Base-by-base conservation (phyloP, 73 alveolate genomes). In the Uronychia binucleata region DNA sequence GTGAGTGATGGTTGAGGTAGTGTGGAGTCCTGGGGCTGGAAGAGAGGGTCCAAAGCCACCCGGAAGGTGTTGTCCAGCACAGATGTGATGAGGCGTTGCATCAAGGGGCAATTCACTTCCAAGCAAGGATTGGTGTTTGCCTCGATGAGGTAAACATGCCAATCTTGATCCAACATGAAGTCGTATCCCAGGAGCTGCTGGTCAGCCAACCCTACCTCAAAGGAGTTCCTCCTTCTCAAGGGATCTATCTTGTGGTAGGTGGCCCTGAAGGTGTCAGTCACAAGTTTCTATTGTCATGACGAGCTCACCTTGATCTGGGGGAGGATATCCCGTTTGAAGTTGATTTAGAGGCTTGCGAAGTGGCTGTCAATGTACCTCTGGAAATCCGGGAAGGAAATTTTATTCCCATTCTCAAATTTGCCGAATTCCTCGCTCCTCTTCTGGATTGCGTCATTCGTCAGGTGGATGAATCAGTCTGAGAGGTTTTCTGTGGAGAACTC, bases 361-460 rank as follows among this genome's bases (percentile, higher is more conserved):
- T 77, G 78, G 82, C 11, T 85, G 88, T 25, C 89, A 87, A 78
- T 88, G 58, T 91, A 87, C 57, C 87, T 85, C 78, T 27, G 31
- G 31, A 82, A 82, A 30, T 82, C 89, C 5, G 58, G 83, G 67
- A 31, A 82, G n/a, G 83, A 60, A 29, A 82, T 58, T 34, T 94
- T 94, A 58, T 94, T 94, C 1, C 98, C 98, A 46, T 81, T 91
- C 85, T 94, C 98, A 76, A 81, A 97, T 86, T 93, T 97, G 34
- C 98, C 99, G 87, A 92, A 97, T 88, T 97, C 98, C 27, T 90
- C 88, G 79, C 98, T 89, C 86, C 91, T 92, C 92, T 97, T 97
- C 85, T 97, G 94, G 1, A 97, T 84, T 0, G 99, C 97, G 88
- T 97, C 99, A 88, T 97, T 97, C 0, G 99, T 97, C 74, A 97